A percentile compares a stretch with the other conserved stretches of the same genome.
phyloP scores from a whole-genome alignment of 1,139 yeast genomes.

The Candida sanyaensis region DNA sequence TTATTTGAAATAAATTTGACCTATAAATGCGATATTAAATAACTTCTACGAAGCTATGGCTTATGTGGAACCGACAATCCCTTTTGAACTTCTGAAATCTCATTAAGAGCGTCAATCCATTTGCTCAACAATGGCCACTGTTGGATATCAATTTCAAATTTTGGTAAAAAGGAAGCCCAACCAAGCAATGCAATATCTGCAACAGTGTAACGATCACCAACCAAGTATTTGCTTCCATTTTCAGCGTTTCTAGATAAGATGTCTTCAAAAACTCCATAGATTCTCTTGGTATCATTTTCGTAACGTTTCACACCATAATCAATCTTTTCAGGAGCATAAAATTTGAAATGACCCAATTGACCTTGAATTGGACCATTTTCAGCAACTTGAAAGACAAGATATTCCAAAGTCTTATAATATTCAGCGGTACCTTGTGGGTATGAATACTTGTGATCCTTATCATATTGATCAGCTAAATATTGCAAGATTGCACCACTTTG shows the following conservation, averaged over 20 bases:
- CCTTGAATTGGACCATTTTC: conserved; percentile 67
- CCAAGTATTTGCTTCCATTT: conserved; percentile 34
- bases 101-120: conserved; percentile 44
- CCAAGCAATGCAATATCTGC: conserved; percentile 54
- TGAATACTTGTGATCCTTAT: conserved; percentile 50
- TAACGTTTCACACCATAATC: conserved; percentile 57
- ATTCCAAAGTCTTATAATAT: conserved; percentile 53
- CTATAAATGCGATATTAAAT: no score
- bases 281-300: conserved; percentile 49
- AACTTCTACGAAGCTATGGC: conserved; percentile 15
- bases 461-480: conserved; percentile 59
- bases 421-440: conserved; percentile 44
- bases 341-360: conserved; percentile 50
- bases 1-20: not conserved
- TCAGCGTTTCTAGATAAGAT: conserved; percentile 37
- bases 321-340: conserved; percentile 47
- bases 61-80: conserved; percentile 21
- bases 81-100: conserved; percentile 37
- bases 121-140: conserved; percentile 45
- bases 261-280: conserved; percentile 54
- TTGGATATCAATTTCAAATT: conserved; percentile 34
- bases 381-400: conserved; percentile 57
- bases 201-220: conserved; percentile 55
- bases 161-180: conserved; percentile 28
- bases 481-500: conserved; percentile 63